These are phyloP conservation scores for Austroboletus eburneus DNA, from an alignment of 768 basidiomycete genomes.

Conservation along the genomic window DNA sequence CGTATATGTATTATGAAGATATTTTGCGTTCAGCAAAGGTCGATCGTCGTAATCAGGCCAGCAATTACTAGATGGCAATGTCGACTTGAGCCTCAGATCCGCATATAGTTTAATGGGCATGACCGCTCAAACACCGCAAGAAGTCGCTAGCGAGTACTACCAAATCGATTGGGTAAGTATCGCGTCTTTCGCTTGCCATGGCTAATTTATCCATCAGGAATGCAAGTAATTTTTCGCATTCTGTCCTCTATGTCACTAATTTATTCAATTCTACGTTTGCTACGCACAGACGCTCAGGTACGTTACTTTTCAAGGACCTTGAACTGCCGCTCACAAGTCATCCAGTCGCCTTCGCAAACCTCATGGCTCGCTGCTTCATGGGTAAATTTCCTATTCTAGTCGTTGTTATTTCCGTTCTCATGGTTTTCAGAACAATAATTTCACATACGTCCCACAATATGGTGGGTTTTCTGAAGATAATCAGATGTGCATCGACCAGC, in stretches of 20 bases:
- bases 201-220: conserved; percentile 22
- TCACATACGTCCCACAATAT: conserved; percentile 45
- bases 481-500: conserved; percentile 52
- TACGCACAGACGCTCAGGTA: conserved; percentile 26
- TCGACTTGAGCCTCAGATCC: conserved; percentile 51
- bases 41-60: conserved; percentile 8
- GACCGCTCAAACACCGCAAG: conserved; percentile 42
- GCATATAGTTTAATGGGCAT: conserved; percentile 51
- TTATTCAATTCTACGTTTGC: background rate
- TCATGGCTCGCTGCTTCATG: conserved; percentile 63
- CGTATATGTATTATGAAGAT: too few relatives aligned
- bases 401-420: conserved; percentile 1
- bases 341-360: conserved; percentile 57
- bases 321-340: conserved; percentile 21
- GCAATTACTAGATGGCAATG: conserved; percentile 24
- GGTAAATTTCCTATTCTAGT: conserved; percentile 35
- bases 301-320: background rate
- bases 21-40: too few relatives aligned
- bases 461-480: conserved; percentile 60
- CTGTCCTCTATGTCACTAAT: background rate
- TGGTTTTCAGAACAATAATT: conserved; percentile 51
- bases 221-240: conserved; percentile 16
- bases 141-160: conserved; percentile 55
- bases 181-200: background rate
- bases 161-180: conserved; percentile 36